Evolutionary conservation across 371 early-diverging fungal species (phyloP).

Genomic region (Quaeritorhiza haematococci): DNA sequence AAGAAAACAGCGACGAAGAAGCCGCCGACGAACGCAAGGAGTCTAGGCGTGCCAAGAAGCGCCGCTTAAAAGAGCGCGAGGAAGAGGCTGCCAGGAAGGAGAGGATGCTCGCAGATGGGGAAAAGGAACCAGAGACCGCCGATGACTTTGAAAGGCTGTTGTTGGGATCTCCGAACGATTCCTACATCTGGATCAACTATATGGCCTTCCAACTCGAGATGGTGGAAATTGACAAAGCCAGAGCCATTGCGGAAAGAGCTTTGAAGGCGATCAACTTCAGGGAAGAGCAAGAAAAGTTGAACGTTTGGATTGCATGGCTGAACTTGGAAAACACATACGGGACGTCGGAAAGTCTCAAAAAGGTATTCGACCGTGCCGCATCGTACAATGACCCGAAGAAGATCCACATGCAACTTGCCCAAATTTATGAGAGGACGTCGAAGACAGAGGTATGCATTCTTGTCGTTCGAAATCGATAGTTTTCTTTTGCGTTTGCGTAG

Average conservation of each 20-base stretch:
- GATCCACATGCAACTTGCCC: slow-evolving; percentile 76
- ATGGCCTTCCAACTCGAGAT: slow-evolving; percentile 93
- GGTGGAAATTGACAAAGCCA: slow-evolving; percentile 85
- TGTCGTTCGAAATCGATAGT: background rate
- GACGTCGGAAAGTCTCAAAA: slow-evolving; percentile 65
- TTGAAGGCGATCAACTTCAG: slow-evolving; percentile 86
- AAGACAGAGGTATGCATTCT: slow-evolving; percentile 55
- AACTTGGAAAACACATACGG: slow-evolving; percentile 94
- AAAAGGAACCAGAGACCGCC: slow-evolving; percentile 28
- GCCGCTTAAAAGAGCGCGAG: slow-evolving; percentile 32
- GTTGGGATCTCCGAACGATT: slow-evolving; percentile 90
- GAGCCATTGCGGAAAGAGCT: slow-evolving; percentile 88
- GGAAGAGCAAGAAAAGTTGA: slow-evolving; percentile 91
- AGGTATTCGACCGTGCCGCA: slow-evolving; percentile 77
- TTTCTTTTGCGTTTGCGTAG: background rate
- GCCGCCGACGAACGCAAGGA: slow-evolving; percentile 15
- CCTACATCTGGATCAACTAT: slow-evolving; percentile 95
- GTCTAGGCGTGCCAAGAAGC: slow-evolving; percentile 32
- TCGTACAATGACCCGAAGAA: slow-evolving; percentile 81
- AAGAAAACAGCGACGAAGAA: slow-evolving; percentile 34
- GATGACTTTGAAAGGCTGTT: slow-evolving; percentile 83
- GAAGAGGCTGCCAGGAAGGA: slow-evolving; percentile 34
- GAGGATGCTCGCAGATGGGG: slow-evolving; percentile 23
- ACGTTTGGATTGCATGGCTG: slow-evolving; percentile 90
- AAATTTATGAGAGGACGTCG: slow-evolving; percentile 80